Percentiles rank a stretch among this genome's conserved stretches.
These are phyloP conservation scores for Rhodotorula sp. DNA, from an alignment of 1,284 basidiomycete species.

Conservation along the genomic window DNA sequence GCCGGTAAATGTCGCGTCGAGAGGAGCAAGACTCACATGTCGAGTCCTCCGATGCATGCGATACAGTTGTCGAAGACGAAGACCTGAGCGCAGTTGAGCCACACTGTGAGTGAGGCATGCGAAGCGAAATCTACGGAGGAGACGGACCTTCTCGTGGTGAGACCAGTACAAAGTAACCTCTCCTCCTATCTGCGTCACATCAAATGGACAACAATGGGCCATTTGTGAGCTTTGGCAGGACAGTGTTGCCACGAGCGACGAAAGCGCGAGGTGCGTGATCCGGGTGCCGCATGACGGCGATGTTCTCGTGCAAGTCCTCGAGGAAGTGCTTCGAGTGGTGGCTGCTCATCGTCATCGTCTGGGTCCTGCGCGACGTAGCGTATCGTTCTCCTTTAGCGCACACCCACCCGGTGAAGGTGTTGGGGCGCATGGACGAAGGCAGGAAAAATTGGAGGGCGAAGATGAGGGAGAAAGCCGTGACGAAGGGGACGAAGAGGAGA, in stretches of 20 bases:
- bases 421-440: neutral
- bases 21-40: constrained; percentile 21
- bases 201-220: too few relatives aligned
- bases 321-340: constrained; percentile 51
- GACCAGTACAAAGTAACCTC: constrained; percentile 77
- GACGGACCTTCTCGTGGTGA: constrained; percentile 62
- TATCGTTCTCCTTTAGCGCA: neutral
- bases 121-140: constrained; percentile 17
- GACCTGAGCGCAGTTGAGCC: constrained; percentile 50
- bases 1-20: too few relatives aligned
- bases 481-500: neutral
- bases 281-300: constrained; percentile 64
- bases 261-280: constrained; percentile 28
- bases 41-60: constrained; percentile 43
- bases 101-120: too few relatives aligned
- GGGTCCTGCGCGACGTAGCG: constrained; percentile 51
- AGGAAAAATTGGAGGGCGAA: neutral
- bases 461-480: neutral
- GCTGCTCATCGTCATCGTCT: constrained; percentile 74
- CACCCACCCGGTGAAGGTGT: neutral
- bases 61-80: constrained; percentile 62
- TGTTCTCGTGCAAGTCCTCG: constrained; percentile 71
- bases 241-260: neutral
- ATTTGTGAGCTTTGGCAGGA: constrained; percentile 70
- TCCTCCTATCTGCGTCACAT: constrained; percentile 67